Conservation (phyloP, 208 protist genomes). For the Acanthamoeba healyi region DNA sequence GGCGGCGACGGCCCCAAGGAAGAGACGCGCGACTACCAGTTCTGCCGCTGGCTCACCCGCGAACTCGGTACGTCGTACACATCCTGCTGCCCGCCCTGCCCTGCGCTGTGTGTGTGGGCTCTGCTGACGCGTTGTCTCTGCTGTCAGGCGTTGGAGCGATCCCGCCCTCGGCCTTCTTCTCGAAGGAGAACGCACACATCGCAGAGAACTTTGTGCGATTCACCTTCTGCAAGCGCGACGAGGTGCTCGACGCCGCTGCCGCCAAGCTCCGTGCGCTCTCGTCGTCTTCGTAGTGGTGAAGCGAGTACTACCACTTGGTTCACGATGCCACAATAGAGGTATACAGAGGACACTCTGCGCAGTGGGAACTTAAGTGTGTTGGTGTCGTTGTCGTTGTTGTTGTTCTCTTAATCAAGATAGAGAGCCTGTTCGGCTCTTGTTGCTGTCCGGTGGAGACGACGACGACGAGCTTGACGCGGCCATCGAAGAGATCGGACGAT, state of each 20-base stretch:
- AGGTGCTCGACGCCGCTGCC: conserved; percentile 78
- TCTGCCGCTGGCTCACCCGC: conserved; percentile 93
- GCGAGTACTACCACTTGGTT: too few relatives aligned
- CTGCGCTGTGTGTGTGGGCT: not conserved
- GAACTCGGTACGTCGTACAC: not conserved
- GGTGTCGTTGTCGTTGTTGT: too few relatives aligned
- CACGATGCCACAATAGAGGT: too few relatives aligned
- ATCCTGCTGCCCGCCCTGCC: not conserved
- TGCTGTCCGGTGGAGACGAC: not conserved
- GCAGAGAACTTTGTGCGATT: conserved; percentile 92
- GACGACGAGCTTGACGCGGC: not conserved
- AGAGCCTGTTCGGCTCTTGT: not conserved
- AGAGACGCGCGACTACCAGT: conserved; percentile 90
- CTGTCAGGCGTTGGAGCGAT: conserved; percentile 92
- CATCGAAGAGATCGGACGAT: too few relatives aligned
- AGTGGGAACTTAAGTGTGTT: too few relatives aligned
- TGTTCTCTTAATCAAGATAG: too few relatives aligned
- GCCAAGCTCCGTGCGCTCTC: not conserved
- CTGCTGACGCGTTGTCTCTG: not conserved
- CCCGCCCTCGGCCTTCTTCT: conserved; percentile 92
- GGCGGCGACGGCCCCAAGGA: conserved; percentile 36
- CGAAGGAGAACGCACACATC: conserved; percentile 82
- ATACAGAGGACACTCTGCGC: too few relatives aligned
- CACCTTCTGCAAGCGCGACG: conserved; percentile 93
- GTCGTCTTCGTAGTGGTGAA: too few relatives aligned